Evolutionary conservation across 345 rosid species (phyloP), one percentile per base, ranked within the genome.

Genomic region (Anacardium occidentale): DNA sequence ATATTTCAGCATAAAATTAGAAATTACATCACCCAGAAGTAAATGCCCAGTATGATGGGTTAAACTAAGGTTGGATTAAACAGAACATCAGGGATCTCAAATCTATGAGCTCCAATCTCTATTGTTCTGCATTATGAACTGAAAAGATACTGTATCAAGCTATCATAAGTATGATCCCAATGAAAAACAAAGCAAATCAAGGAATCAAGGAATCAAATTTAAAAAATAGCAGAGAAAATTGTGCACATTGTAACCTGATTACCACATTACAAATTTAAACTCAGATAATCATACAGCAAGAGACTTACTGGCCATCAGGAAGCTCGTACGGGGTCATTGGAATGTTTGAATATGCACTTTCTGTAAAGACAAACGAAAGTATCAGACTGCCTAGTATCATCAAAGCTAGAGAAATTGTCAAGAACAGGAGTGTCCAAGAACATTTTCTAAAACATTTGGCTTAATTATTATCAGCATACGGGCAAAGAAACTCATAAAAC

Each of bases 261-360:
- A 64, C 66, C 64, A 74, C 1, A 72, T 4, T 37, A 26, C 11
- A 76, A 63, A 54, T 9, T 24, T 70, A 55, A 52, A 64, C 7
- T 26, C 10, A 7, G 68, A 22, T 40, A 48, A 61, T 54, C 51
- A 78, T 25, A 45, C 40, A 66, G 62, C 37, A 68, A 62, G 74
- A 71, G 47, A 80, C 98, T 91, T 84, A 93, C 99, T 90, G 99
- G 89, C 99, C 99, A 87, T 96, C 99, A 68, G 99, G 99, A 80
- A 96, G 97, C 86, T 96, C 99, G 62, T 96, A 96, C 8, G 98
- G 86, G 62, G 99, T 96, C 86, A 88, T 96, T 32, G 98, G 99
- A 79, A 96, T 93, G 84, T 96, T 96, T 72, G 99, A 86, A 75
- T 96, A 96, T 45, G 93, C 81, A 71, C 77, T 85, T 78, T 93